These are phyloP conservation scores for Hyaloscypha variabilis DNA, from an alignment of 495 filamentous ascomycete species.

Conservation along the genomic window DNA sequence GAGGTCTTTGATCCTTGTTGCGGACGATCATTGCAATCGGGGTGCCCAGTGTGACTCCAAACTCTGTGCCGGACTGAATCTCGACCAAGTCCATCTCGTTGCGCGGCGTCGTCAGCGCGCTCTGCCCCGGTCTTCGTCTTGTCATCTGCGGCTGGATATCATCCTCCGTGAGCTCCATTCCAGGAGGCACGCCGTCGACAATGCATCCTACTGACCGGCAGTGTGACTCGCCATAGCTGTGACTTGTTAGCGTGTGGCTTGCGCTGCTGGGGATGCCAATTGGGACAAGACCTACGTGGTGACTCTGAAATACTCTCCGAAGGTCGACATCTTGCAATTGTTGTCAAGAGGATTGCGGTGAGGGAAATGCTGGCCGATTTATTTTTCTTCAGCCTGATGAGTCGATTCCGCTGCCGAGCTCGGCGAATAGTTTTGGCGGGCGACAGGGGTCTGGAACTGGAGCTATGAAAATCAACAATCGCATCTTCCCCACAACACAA, in stretches of 20 bases:
- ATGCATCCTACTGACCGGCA: conserved; percentile 90
- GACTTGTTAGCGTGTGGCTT: conserved; percentile 16
- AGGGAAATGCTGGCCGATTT: conserved; percentile 12
- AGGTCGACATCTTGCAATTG: conserved; percentile 76
- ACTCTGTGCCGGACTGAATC: conserved; percentile 94
- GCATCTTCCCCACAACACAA: background rate
- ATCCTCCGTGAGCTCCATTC: conserved; percentile 82
- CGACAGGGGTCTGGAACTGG: background rate
- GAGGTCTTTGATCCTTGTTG: conserved; percentile 92
- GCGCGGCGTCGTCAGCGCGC: conserved; percentile 85
- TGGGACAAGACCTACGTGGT: conserved; percentile 67
- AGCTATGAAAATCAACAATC: background rate
- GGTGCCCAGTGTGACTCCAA: conserved; percentile 88
- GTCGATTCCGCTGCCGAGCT: conserved; percentile 18
- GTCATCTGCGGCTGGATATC: conserved; percentile 97
- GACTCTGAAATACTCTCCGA: conserved; percentile 81
- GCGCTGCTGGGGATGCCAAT: conserved; percentile 7
- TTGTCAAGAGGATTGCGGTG: background rate
- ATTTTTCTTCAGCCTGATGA: conserved; percentile 26
- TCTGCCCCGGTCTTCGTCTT: conserved; percentile 88
- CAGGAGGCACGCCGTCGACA: conserved; percentile 86
- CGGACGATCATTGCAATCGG: conserved; percentile 86
- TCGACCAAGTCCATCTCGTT: conserved; percentile 90
- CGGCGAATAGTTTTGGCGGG: conserved; percentile 4
- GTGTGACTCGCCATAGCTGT: conserved; percentile 87